Percentiles rank a stretch among this genome's conserved stretches.
Conservation (phyloP, 1,284 basidiomycete species). For the Vanrija sp. region DNA sequence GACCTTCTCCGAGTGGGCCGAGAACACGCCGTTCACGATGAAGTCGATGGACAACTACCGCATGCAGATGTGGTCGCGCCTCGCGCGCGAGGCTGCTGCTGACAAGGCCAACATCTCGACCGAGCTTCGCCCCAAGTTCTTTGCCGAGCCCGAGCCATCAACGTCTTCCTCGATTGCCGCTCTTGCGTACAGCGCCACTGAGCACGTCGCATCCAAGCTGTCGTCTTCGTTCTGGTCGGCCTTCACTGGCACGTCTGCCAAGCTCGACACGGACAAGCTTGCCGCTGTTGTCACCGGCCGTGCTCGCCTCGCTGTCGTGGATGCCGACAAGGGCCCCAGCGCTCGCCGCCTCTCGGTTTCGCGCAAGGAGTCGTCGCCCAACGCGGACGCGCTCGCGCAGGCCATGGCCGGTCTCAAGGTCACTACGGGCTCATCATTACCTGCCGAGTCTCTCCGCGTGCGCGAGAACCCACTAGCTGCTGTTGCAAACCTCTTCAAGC, state of each 20-base stretch:
- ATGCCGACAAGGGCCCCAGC: conserved; percentile 4
- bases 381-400: conserved; percentile 22
- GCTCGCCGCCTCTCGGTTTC: background rate
- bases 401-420: conserved; percentile 35
- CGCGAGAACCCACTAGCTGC: conserved; percentile 30
- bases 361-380: conserved; percentile 6
- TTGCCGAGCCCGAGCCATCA: conserved; percentile 24
- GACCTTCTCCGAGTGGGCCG: conserved; percentile 59
- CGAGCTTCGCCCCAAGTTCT: conserved; percentile 48
- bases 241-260: conserved; percentile 34
- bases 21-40: conserved; percentile 72
- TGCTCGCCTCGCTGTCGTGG: conserved; percentile 46
- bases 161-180: conserved; percentile 10
- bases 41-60: conserved; percentile 76
- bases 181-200: conserved; percentile 32
- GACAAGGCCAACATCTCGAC: conserved; percentile 38
- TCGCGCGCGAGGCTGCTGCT: conserved; percentile 56
- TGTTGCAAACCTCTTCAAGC: conserved; percentile 25
- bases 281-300: conserved; percentile 49
- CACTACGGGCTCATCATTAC: conserved; percentile 21
- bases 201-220: conserved; percentile 47
- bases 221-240: conserved; percentile 50
- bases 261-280: conserved; percentile 48
- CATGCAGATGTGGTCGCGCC: conserved; percentile 81
- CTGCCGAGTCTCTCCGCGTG: conserved; percentile 14